These are phyloP conservation scores for Russula emetica DNA, from an alignment of 768 basidiomycete genomes.

Conservation along the genomic window DNA sequence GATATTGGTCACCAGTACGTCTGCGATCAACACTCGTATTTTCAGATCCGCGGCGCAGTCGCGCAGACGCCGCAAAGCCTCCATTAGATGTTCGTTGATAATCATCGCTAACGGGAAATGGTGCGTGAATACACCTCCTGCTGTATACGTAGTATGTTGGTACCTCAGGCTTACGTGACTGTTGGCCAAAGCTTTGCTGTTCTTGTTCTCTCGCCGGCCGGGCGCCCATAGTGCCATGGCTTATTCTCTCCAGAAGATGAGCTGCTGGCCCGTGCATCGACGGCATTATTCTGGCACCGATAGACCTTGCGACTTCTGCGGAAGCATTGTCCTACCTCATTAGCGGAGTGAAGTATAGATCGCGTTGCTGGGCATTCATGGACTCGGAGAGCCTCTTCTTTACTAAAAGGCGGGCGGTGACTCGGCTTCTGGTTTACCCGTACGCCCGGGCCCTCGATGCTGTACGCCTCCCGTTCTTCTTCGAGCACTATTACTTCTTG, in stretches of 20 bases:
- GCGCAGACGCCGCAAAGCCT: conserved; percentile 93
- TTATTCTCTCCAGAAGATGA: background rate
- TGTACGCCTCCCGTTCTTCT: background rate
- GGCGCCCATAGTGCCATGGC: background rate
- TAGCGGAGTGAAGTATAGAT: background rate
- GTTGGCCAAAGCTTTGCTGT: background rate
- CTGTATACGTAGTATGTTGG: too few relatives aligned
- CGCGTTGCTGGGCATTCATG: too few relatives aligned
- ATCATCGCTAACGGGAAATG: conserved; percentile 67
- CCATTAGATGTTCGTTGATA: conserved; percentile 95
- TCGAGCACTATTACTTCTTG: conserved; percentile 6
- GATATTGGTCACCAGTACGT: conserved; percentile 91
- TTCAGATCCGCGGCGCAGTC: conserved; percentile 76
- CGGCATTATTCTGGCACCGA: background rate
- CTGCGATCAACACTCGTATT: conserved; percentile 88
- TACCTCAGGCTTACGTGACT: background rate
- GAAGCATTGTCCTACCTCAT: background rate
- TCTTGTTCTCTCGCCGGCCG: background rate
- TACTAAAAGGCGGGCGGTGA: background rate
- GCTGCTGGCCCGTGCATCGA: background rate
- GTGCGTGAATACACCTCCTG: conserved; percentile 18
- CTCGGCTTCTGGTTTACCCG: background rate
- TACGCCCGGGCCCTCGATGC: conserved; percentile 9
- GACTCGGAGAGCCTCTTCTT: background rate
- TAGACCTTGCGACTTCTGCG: background rate